These are phyloP conservation scores for Backusella circina DNA, from an alignment of 192 early-diverging fungal species.

Conservation along the genomic window DNA sequence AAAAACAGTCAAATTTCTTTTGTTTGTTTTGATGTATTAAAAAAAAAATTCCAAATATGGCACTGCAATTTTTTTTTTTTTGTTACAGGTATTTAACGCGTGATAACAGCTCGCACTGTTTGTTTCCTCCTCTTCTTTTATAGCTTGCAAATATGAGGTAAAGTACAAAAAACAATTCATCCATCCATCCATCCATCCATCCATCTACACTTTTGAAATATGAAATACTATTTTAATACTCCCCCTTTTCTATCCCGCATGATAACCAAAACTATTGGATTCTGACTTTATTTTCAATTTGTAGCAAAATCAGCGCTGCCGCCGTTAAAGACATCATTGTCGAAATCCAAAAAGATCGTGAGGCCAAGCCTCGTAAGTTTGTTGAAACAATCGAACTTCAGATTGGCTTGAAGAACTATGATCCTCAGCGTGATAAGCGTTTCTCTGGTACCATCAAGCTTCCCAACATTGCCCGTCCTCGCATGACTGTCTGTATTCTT, in stretches of 20 bases:
- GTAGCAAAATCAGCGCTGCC: constrained; percentile 83
- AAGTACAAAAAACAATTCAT: neutral
- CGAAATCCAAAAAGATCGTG: constrained; percentile 65
- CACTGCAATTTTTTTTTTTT: neutral
- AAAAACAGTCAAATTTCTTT: no score
- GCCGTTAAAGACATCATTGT: constrained; percentile 81
- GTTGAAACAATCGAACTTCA: constrained; percentile 96
- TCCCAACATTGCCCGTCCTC: constrained; percentile 92
- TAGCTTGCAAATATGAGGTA: constrained; percentile 15
- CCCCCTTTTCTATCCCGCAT: neutral
- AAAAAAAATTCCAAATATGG: neutral
- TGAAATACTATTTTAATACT: neutral
- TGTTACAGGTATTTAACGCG: neutral
- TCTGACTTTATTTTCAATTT: neutral
- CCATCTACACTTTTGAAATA: neutral
- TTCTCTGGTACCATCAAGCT: constrained; percentile 95
- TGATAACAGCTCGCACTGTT: neutral
- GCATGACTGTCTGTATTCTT: constrained; percentile 92
- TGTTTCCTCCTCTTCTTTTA: constrained; percentile 3
- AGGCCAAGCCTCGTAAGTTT: constrained; percentile 95
- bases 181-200: constrained; percentile 23
- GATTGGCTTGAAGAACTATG: constrained; percentile 99
- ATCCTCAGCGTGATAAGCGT: constrained; percentile 99
- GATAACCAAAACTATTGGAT: neutral
- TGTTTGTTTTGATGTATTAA: neutral